These are phyloP conservation scores for Hippophae rhamnoides DNA, from an alignment of 306 rosid genomes.

Conservation along the genomic window DNA sequence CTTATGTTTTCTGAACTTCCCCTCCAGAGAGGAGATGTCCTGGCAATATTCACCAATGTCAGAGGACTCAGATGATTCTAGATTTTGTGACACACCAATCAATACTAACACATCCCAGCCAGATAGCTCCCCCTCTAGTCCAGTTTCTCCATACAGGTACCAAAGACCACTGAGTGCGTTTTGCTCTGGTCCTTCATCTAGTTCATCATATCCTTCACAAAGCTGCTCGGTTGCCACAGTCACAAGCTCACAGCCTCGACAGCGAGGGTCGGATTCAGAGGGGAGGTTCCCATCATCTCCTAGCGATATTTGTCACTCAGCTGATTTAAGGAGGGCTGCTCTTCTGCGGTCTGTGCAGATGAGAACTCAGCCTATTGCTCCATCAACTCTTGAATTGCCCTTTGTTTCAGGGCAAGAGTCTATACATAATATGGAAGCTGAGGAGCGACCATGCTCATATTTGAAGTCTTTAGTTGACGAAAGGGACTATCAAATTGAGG, in stretches of 20 bases:
- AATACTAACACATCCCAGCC: slow-evolving; percentile 49
- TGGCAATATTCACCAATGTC: slow-evolving; percentile 91
- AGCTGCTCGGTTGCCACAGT: slow-evolving; percentile 35
- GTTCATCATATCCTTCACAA: slow-evolving; percentile 42
- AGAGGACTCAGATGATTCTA: slow-evolving; percentile 85
- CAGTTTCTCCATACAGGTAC: slow-evolving; percentile 76
- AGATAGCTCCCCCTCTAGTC: slow-evolving; percentile 75
- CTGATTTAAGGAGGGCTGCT: slow-evolving; percentile 94
- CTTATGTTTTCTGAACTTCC: not conserved
- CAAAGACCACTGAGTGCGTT: slow-evolving; percentile 43
- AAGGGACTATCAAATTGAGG: slow-evolving; percentile 59
- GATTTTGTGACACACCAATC: slow-evolving; percentile 51
- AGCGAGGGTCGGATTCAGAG: slow-evolving; percentile 87
- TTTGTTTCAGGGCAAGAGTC: slow-evolving; percentile 57
- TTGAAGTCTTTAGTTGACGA: slow-evolving; percentile 67
- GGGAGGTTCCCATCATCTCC: slow-evolving; percentile 97
- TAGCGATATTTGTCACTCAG: slow-evolving; percentile 95
- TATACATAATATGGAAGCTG: slow-evolving; percentile 49
- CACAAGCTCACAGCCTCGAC: slow-evolving; percentile 64
- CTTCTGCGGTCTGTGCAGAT: slow-evolving; percentile 91
- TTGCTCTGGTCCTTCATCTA: slow-evolving; percentile 43
- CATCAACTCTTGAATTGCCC: slow-evolving; percentile 49
- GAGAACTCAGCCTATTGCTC: slow-evolving; percentile 70
- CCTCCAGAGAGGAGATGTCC: slow-evolving; percentile 73
- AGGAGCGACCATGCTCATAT: slow-evolving; percentile 54